Conservation (phyloP, 805 yeast genomes). For the Kodamaea laetipori region DNA sequence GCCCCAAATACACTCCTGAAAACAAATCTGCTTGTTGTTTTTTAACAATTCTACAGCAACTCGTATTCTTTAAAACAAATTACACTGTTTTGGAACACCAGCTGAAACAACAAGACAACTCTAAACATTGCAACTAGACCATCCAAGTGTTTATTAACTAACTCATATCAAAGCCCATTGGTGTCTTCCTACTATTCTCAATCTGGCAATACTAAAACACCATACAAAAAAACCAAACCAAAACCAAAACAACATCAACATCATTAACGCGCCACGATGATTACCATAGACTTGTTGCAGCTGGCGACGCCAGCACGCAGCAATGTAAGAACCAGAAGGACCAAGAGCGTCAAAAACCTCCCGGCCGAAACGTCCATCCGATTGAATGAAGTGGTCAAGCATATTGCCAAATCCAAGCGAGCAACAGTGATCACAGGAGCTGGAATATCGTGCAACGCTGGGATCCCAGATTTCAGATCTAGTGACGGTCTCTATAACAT, state of each 20-base stretch:
- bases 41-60: too few species aligned
- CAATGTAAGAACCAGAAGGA: constrained; percentile 1
- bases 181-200: constrained; percentile 1
- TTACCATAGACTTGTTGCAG: constrained; percentile 16
- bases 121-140: too few species aligned
- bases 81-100: too few species aligned
- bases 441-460: constrained; percentile 95
- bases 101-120: too few species aligned
- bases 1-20: too few species aligned
- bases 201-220: constrained; percentile 6
- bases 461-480: constrained; percentile 94
- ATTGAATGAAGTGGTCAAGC: constrained; percentile 41
- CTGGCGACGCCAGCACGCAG: not conserved
- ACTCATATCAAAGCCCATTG: too few species aligned
- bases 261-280: too few species aligned
- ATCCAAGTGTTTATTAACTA: too few species aligned
- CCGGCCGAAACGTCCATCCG: constrained; percentile 26
- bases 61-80: too few species aligned
- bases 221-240: not conserved
- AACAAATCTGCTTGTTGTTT: too few species aligned
- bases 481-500: constrained; percentile 78
- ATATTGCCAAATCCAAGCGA: constrained; percentile 54
- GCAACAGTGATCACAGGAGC: constrained; percentile 88
- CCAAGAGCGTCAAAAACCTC: not conserved
- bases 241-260: constrained; percentile 1